Evolutionary conservation across 805 yeast species (phyloP).

Genomic region (Hanseniaspora pseudoguilliermondii): DNA sequence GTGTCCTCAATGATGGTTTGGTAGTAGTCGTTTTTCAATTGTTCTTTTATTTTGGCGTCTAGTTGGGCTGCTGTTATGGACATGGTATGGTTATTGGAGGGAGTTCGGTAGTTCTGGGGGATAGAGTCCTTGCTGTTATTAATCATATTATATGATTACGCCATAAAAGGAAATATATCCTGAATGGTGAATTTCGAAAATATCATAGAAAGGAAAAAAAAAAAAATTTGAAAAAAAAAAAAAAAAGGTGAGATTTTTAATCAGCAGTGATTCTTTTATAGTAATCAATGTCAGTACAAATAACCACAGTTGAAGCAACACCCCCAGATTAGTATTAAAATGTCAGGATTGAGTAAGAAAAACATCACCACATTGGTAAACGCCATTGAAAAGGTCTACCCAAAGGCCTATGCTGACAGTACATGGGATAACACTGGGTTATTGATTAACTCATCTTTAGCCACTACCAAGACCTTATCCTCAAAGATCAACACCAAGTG

Average conservation of each 20-base stretch:
- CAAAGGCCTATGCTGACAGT: constrained; percentile 65
- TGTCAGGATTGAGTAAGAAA: not conserved
- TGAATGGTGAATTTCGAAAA: no score
- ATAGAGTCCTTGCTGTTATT: not conserved
- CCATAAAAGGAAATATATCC: no score
- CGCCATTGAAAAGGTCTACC: constrained; percentile 63
- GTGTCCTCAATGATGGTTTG: constrained; percentile 30
- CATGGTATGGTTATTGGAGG: not conserved
- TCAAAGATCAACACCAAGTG: constrained; percentile 21
- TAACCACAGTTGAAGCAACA: no score
- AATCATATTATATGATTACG: no score
- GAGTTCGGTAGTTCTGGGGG: not conserved
- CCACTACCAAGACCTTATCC: constrained; percentile 14
- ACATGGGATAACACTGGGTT: constrained; percentile 96
- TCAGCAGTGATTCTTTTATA: no score
- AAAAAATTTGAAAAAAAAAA: not conserved
- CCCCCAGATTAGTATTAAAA: not conserved
- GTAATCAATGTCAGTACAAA: not conserved
- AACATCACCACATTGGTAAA: not conserved
- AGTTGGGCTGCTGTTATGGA: constrained; percentile 7
- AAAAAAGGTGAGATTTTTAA: no score
- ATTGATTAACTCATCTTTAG: constrained; percentile 47
- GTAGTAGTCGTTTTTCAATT: constrained; percentile 21
- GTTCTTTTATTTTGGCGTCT: constrained; percentile 19
- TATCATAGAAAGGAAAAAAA: not conserved